Conservation (phyloP, 257 asterid genomes). For the Datura wrightii region DNA sequence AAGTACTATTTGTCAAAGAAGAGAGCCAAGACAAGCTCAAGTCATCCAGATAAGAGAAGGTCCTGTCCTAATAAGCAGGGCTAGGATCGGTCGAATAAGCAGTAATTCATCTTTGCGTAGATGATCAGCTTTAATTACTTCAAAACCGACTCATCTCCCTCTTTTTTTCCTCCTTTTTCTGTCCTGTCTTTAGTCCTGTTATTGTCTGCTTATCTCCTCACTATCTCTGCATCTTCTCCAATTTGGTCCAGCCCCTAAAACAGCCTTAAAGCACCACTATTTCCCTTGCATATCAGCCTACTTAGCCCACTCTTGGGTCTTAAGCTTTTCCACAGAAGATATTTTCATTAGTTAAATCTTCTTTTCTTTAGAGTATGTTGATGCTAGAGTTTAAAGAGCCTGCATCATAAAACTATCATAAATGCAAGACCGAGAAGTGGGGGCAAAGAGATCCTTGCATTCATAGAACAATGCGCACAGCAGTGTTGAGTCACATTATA, state of each 20-base stretch:
- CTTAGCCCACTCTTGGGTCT: background rate
- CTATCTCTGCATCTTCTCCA: background rate
- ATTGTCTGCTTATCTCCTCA: constrained; percentile 5
- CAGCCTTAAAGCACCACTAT: background rate
- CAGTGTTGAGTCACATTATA: background rate
- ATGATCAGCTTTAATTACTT: background rate
- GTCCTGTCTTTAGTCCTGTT: background rate
- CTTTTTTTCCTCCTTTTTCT: background rate
- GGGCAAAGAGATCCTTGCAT: background rate
- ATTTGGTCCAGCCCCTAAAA: background rate
- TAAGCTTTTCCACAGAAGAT: constrained; percentile 21
- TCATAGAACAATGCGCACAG: background rate
- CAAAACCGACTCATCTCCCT: background rate
- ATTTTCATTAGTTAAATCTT: background rate
- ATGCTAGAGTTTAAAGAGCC: background rate
- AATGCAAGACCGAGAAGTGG: background rate
- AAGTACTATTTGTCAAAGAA: background rate
- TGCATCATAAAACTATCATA: background rate
- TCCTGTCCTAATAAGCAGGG: background rate
- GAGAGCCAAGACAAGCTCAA: constrained; percentile 14
- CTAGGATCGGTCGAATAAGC: background rate
- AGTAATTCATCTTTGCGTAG: background rate
- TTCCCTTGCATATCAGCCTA: background rate
- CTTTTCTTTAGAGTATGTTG: background rate
- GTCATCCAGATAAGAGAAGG: background rate